Conservation (phyloP, 2,329 filamentous ascomycete genomes). For the Fusarium sp. region DNA sequence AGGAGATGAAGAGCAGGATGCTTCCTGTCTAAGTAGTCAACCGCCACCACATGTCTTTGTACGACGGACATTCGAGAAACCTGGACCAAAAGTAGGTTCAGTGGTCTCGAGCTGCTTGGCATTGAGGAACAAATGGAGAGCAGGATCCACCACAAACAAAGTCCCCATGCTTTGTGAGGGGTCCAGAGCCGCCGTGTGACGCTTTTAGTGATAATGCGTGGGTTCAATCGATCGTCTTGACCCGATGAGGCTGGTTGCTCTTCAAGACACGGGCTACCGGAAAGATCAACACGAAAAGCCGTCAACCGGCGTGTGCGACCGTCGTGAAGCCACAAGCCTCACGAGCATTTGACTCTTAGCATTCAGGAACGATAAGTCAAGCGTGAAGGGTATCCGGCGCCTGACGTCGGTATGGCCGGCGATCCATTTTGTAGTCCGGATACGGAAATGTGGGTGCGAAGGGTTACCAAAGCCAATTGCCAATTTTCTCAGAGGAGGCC, state of each 20-base stretch:
- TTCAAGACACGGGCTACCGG: not conserved
- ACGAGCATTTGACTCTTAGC: conserved; percentile 1
- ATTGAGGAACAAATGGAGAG: not conserved
- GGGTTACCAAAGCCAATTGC: not conserved
- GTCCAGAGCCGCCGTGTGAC: conserved; percentile 11
- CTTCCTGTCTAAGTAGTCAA: conserved; percentile 29
- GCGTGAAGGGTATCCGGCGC: not conserved
- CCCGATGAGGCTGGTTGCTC: conserved; percentile 9
- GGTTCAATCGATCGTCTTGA: conserved; percentile 3
- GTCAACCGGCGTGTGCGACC: conserved; percentile 9
- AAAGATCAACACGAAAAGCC: not conserved
- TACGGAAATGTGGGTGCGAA: conserved; percentile 15
- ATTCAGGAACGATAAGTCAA: conserved; percentile 9
- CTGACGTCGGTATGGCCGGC: conserved; percentile 20
- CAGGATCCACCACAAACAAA: not conserved
- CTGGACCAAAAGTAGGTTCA: conserved; percentile 8
- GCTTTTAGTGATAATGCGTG: conserved; percentile 20
- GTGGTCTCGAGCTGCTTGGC: not conserved
- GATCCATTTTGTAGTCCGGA: conserved; percentile 24
- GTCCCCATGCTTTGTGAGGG: not conserved
- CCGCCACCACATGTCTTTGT: not conserved
- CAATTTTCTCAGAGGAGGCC: not conserved
- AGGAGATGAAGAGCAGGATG: not conserved
- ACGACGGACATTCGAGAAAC: not conserved
- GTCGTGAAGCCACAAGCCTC: conserved; percentile 7